phyloP scores from a whole-genome alignment of 129 eudicot species.

The Silybum marianum region DNA sequence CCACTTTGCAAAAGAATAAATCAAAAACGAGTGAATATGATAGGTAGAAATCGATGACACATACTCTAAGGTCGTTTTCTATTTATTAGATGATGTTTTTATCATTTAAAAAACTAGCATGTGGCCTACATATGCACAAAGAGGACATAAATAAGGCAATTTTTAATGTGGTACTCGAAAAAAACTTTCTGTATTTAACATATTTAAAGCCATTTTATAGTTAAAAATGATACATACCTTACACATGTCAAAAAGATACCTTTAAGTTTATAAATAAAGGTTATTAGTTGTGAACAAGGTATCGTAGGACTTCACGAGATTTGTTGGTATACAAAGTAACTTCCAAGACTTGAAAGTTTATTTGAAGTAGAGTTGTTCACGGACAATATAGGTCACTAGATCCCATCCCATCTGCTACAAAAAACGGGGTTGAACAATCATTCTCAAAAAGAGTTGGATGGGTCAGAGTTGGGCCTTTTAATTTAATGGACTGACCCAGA shows the following conservation, averaged over 20 bases:
- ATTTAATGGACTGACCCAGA: no score
- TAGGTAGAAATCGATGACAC: no score
- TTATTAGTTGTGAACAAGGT: neutral
- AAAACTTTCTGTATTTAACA: neutral
- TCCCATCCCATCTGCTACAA: neutral
- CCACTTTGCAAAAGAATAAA: no score
- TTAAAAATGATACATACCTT: neutral
- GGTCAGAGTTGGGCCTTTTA: neutral
- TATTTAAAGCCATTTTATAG: neutral
- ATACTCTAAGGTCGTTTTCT: no score
- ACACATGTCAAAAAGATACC: neutral
- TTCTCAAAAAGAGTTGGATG: neutral
- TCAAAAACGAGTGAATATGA: no score
- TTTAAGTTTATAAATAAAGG: neutral
- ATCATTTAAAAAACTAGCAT: neutral
- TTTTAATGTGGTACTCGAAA: neutral
- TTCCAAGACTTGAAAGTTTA: neutral
- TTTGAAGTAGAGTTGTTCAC: neutral
- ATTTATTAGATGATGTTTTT: neutral
- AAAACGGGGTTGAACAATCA: neutral
- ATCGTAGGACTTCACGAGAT: neutral
- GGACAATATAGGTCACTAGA: neutral
- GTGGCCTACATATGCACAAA: neutral
- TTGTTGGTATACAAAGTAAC: neutral
- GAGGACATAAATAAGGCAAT: neutral